A percentile compares a stretch with the other conserved stretches of the same genome.
These are phyloP conservation scores for Pholiota conissans DNA, from an alignment of 768 basidiomycete species.

Conservation along the genomic window DNA sequence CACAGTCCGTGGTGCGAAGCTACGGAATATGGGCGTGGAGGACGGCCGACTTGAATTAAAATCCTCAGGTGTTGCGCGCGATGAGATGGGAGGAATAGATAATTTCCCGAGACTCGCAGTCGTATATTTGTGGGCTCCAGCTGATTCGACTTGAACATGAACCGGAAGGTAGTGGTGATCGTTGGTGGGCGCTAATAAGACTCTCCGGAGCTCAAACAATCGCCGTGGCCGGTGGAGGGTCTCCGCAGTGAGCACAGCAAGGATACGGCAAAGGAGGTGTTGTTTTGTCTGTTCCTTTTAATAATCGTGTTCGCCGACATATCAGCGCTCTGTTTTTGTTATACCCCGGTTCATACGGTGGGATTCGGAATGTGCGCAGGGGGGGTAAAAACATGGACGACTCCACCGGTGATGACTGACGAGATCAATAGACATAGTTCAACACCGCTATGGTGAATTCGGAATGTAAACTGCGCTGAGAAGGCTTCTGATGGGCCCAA, in stretches of 20 bases:
- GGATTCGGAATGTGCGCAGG: neutral
- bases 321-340: neutral
- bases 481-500: neutral
- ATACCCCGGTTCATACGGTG: neutral
- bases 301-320: neutral
- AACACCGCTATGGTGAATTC: neutral
- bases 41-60: neutral
- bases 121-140: neutral
- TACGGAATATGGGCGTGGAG: neutral
- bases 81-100: neutral
- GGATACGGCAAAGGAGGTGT: neutral
- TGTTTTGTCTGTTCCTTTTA: neutral
- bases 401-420: neutral
- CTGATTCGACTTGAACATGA: neutral
- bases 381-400: neutral
- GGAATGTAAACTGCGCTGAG: neutral
- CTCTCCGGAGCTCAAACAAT: neutral
- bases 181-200: neutral
- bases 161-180: neutral
- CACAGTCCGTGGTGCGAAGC: neutral
- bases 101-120: neutral
- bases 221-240: neutral
- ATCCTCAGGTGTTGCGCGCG: neutral
- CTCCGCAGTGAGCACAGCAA: neutral
- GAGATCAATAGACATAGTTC: neutral